Percentiles rank a stretch among this genome's conserved stretches.
phyloP scores from a whole-genome alignment of 768 basidiomycete genomes.

The Tylopilus sp. region DNA sequence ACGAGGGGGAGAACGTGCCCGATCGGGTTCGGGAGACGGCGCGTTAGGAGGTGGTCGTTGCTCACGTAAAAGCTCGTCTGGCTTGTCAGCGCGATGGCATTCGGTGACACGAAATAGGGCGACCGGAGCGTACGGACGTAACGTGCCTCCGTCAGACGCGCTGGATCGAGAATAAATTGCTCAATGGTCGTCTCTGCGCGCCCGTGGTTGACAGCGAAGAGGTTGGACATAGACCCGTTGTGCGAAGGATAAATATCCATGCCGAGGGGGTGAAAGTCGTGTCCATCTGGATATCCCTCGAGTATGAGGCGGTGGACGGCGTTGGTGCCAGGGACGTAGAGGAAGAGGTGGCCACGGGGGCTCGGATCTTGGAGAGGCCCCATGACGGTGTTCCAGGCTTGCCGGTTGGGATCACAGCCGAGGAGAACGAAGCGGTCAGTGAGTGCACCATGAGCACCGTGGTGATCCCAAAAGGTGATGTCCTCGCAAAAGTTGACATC shows the following conservation, averaged over 20 bases:
- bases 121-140: conserved; percentile 61
- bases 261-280: conserved; percentile 74
- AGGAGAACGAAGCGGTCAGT: conserved; percentile 44
- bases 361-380: conserved; percentile 61
- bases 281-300: conserved; percentile 48
- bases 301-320: conserved; percentile 42
- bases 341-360: conserved; percentile 60
- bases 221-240: conserved; percentile 45
- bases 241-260: conserved; percentile 54
- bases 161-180: conserved; percentile 56
- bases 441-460: conserved; percentile 36
- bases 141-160: conserved; percentile 39
- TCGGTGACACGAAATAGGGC: conserved; percentile 59
- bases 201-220: conserved; percentile 72
- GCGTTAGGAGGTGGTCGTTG: conserved; percentile 69
- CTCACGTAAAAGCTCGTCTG: conserved; percentile 67
- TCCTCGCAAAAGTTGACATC: conserved; percentile 59
- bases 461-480: conserved; percentile 60
- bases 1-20: conserved; percentile 48
- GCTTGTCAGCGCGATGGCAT: conserved; percentile 62
- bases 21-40: conserved; percentile 50
- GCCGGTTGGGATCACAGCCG: conserved; percentile 43
- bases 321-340: conserved; percentile 36
- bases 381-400: conserved; percentile 74
- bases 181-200: conserved; percentile 60